phyloP scores from a whole-genome alignment of 2,329 filamentous ascomycete species.

The Fonsecaea multimorphosa region DNA sequence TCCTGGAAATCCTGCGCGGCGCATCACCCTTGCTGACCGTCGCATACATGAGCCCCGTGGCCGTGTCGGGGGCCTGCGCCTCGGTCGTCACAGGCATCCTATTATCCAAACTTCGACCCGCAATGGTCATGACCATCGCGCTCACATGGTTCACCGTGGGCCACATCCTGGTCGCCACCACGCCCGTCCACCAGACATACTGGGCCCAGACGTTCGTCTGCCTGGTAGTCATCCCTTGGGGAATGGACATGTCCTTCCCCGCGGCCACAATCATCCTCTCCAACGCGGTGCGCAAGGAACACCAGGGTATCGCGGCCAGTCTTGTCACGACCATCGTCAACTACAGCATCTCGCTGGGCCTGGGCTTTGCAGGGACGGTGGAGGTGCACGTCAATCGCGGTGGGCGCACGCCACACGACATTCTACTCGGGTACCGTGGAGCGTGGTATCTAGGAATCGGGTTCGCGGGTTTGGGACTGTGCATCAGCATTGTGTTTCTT shows the following conservation, averaged over 20 bases:
- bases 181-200: conserved; percentile 50
- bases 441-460: conserved; percentile 52
- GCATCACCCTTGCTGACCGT: conserved; percentile 43
- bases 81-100: conserved; percentile 37
- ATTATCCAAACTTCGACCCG: conserved; percentile 27
- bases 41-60: conserved; percentile 23
- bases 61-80: conserved; percentile 44
- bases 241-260: conserved; percentile 68
- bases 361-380: conserved; percentile 70
- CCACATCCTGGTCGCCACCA: conserved; percentile 49
- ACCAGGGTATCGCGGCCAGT: conserved; percentile 61
- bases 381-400: conserved; percentile 57
- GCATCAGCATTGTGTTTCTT: conserved; percentile 23
- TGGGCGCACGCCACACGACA: conserved; percentile 44
- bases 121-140: conserved; percentile 33
- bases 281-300: conserved; percentile 55
- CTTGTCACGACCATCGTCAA: conserved; percentile 71
- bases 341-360: conserved; percentile 69
- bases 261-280: conserved; percentile 66
- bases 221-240: conserved; percentile 43
- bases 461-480: conserved; percentile 42
- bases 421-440: conserved; percentile 49
- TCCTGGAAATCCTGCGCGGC: conserved; percentile 41
- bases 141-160: conserved; percentile 45
- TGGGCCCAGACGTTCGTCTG: conserved; percentile 49